Percentiles rank a stretch among this genome's conserved stretches.
phyloP scores from a whole-genome alignment of 2,329 filamentous ascomycete species.

The Aspergillus vadensis region DNA sequence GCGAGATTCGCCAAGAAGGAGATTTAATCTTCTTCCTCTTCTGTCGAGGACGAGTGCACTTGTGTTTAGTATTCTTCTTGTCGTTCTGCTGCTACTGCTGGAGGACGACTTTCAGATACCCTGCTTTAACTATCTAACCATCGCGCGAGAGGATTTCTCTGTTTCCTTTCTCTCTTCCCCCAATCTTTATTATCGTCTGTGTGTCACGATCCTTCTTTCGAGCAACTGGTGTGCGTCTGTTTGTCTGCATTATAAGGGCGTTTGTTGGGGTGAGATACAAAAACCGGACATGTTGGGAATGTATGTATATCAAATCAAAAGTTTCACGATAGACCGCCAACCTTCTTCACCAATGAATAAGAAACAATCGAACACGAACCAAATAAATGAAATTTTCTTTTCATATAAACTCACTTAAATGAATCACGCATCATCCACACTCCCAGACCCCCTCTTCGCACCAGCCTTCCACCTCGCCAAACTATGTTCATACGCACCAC shows the following conservation, averaged over 20 bases:
- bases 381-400: no score
- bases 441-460: conserved; percentile 39
- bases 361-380: neutral
- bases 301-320: neutral
- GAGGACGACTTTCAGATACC: conserved; percentile 19
- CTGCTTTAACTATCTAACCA: conserved; percentile 3
- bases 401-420: no score
- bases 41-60: neutral
- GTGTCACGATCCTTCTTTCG: neutral
- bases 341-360: no score
- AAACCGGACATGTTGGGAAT: neutral
- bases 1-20: conserved; percentile 78
- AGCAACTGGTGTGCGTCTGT: neutral
- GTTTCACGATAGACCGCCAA: no score
- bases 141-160: conserved; percentile 1
- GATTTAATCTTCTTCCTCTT: conserved; percentile 15
- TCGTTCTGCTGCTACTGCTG: neutral
- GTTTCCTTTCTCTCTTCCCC: no score
- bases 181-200: neutral
- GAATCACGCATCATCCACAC: conserved; percentile 18
- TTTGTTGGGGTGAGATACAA: neutral
- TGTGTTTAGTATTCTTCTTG: conserved; percentile 1
- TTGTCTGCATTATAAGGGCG: conserved; percentile 1
- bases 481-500: conserved; percentile 65
- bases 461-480: conserved; percentile 49